Conservation (phyloP, 345 rosid species). For the Punica granatum region DNA sequence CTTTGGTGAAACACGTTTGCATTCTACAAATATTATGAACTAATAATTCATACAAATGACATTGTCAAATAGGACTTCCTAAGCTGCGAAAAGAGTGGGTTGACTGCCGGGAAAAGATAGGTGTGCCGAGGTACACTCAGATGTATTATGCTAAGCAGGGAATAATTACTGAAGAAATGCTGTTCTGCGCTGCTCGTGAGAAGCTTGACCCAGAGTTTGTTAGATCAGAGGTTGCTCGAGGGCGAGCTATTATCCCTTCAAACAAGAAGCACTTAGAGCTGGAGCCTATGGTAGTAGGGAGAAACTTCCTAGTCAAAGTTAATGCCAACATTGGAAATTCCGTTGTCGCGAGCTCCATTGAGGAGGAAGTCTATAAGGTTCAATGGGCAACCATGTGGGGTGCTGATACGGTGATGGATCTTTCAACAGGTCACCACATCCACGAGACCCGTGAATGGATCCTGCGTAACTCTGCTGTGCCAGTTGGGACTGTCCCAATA, state of each 20-base stretch:
- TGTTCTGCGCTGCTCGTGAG: conserved; percentile 87
- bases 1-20: neutral
- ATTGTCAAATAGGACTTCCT: conserved; percentile 66
- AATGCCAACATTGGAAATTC: conserved; percentile 98
- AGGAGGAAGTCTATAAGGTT: conserved; percentile 97
- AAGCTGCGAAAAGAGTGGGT: conserved; percentile 86
- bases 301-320: conserved; percentile 93
- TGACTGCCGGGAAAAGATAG: conserved; percentile 67
- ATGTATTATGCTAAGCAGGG: conserved; percentile 99
- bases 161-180: conserved; percentile 89
- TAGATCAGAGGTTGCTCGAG: conserved; percentile 94
- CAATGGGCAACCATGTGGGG: conserved; percentile 99
- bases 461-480: conserved; percentile 86
- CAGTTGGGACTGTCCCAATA: conserved; percentile 95
- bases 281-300: conserved; percentile 94
- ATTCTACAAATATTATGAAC: neutral
- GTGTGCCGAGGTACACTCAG: conserved; percentile 80
- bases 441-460: conserved; percentile 99
- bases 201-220: conserved; percentile 96
- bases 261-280: conserved; percentile 93
- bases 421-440: conserved; percentile 95
- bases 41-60: conserved; percentile 4
- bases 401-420: conserved; percentile 98
- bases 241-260: conserved; percentile 95
- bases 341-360: conserved; percentile 90